These are phyloP conservation scores for Cystobasidiaceae sp. DNA, from an alignment of 1,284 basidiomycete genomes.

Conservation along the genomic window DNA sequence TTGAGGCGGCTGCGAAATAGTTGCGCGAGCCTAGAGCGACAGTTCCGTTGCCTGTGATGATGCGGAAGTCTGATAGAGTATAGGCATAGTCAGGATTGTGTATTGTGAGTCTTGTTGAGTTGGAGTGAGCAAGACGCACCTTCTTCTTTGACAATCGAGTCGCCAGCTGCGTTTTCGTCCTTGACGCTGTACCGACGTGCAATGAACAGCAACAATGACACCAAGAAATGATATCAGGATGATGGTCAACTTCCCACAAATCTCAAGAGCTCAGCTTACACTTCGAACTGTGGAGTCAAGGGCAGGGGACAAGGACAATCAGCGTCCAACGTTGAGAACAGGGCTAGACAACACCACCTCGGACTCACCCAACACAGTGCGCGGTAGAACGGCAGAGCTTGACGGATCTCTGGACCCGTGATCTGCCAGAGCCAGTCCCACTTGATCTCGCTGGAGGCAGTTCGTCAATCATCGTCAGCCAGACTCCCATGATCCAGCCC, in stretches of 20 bases:
- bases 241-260: too few species aligned
- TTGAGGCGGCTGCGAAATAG: not conserved
- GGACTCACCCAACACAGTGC: slow-evolving; percentile 26
- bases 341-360: too few species aligned
- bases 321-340: too few species aligned
- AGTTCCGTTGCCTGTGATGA: slow-evolving; percentile 5
- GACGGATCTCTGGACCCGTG: slow-evolving; percentile 25
- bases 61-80: slow-evolving; percentile 14
- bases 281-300: slow-evolving; percentile 21
- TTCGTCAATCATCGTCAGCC: too few species aligned
- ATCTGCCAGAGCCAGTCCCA: slow-evolving; percentile 34
- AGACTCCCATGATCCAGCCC: not conserved
- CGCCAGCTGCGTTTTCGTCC: slow-evolving; percentile 18
- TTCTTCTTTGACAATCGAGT: slow-evolving; percentile 18
- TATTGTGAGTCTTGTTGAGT: not conserved
- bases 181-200: slow-evolving; percentile 21
- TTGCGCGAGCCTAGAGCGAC: slow-evolving; percentile 1
- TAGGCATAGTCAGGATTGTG: not conserved
- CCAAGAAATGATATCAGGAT: too few species aligned
- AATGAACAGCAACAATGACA: too few species aligned
- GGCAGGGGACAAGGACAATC: not conserved
- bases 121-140: too few species aligned
- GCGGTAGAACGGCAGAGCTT: slow-evolving; percentile 24
- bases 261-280: too few species aligned
- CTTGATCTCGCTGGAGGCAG: slow-evolving; percentile 21